These are phyloP conservation scores for Phytophthora chlamydospora DNA, from an alignment of 352 stramenopile genomes.

Conservation along the genomic window DNA sequence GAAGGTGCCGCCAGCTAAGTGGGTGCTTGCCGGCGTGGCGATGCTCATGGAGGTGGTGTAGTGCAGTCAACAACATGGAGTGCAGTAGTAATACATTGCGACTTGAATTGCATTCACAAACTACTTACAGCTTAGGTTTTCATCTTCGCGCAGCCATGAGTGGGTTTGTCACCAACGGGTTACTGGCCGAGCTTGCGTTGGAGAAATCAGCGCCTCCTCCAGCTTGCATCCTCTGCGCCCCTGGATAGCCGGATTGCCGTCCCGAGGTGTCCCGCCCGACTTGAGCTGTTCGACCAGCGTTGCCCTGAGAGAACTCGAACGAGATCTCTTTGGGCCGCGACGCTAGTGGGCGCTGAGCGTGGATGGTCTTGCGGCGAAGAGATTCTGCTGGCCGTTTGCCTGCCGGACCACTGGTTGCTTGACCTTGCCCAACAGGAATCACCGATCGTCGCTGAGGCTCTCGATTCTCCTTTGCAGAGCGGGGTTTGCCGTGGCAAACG, in stretches of 20 bases:
- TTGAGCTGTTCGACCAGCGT: not conserved
- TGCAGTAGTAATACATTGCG: slow-evolving; percentile 4
- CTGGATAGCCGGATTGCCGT: slow-evolving; percentile 19
- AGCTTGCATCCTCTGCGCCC: slow-evolving; percentile 18
- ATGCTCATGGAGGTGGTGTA: slow-evolving; percentile 91
- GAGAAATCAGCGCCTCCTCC: slow-evolving; percentile 38
- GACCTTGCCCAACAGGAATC: not conserved
- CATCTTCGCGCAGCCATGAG: slow-evolving; percentile 46
- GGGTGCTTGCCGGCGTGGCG: slow-evolving; percentile 89
- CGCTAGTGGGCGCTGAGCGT: slow-evolving; percentile 2
- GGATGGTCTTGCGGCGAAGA: slow-evolving; percentile 8
- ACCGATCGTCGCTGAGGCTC: not conserved
- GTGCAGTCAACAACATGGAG: not conserved
- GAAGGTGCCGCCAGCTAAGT: slow-evolving; percentile 89
- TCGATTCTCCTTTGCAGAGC: slow-evolving; percentile 11
- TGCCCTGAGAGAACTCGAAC: slow-evolving; percentile 9
- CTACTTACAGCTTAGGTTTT: not conserved
- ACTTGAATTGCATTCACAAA: not conserved
- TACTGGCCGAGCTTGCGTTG: slow-evolving; percentile 58
- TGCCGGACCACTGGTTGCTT: slow-evolving; percentile 2
- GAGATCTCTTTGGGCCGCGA: slow-evolving; percentile 2
- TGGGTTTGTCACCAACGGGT: slow-evolving; percentile 53
- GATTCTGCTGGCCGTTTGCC: not conserved
- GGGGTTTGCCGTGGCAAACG: slow-evolving; percentile 47
- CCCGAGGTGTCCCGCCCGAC: slow-evolving; percentile 6